A percentile compares a stretch with the other conserved stretches of the same genome.
Evolutionary conservation across 306 rosid species (phyloP).

Genomic region (Cicer cuneatum): DNA sequence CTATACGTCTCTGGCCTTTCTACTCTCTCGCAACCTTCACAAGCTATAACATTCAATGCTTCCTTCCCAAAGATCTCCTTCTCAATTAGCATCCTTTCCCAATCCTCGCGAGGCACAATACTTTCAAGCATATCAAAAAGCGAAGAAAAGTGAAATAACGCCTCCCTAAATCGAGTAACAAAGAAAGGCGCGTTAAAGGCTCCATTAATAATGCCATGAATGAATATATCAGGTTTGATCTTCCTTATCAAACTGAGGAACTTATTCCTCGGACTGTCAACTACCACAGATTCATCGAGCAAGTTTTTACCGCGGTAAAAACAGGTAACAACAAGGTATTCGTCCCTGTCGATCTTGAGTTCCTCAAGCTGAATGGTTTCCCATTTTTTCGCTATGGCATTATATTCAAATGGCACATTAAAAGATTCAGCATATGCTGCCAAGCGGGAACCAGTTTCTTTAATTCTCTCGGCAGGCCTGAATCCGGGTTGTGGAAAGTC

Average conservation of each 20-base stretch:
- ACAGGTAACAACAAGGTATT: constrained; percentile 75
- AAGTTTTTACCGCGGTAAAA: constrained; percentile 77
- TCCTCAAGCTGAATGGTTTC: constrained; percentile 81
- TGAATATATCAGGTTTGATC: constrained; percentile 75
- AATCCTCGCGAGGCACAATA: constrained; percentile 83
- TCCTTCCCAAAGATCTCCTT: constrained; percentile 85
- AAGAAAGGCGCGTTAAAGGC: constrained; percentile 93
- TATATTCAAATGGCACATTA: constrained; percentile 78
- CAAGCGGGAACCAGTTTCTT: constrained; percentile 88
- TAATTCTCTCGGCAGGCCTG: constrained; percentile 90
- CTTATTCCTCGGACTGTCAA: constrained; percentile 69
- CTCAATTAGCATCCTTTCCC: constrained; percentile 90
- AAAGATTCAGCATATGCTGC: constrained; percentile 78
- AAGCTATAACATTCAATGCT: constrained; percentile 89
- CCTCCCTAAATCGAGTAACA: constrained; percentile 92
- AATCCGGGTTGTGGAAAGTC: constrained; percentile 97
- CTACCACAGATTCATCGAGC: constrained; percentile 82
- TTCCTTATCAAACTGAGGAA: constrained; percentile 74
- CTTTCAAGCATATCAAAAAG: constrained; percentile 93
- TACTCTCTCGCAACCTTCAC: constrained; percentile 95
- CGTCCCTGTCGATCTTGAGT: constrained; percentile 78
- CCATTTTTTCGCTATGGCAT: constrained; percentile 87
- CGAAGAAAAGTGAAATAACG: constrained; percentile 87
- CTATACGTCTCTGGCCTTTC: constrained; percentile 96
- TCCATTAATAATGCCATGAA: constrained; percentile 80